phyloP scores from a whole-genome alignment of 176 grass and related monocot species.

The Ensete ventricosum region DNA sequence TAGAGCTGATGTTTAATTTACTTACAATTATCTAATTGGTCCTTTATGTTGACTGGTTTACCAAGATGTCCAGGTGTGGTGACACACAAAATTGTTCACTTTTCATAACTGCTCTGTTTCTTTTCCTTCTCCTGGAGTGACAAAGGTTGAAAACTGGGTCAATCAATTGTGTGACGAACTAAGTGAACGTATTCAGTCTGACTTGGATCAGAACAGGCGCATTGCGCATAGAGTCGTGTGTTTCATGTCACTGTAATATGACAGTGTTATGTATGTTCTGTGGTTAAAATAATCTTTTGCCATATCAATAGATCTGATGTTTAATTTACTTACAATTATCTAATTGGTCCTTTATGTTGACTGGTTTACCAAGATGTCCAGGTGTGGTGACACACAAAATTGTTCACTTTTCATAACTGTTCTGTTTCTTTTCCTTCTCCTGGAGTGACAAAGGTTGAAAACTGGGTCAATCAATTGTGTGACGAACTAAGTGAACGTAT shows the following conservation, averaged over 20 bases:
- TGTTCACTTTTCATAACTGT: background rate
- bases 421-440: background rate
- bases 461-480: too few species aligned
- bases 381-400: background rate
- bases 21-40: background rate
- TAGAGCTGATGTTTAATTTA: background rate
- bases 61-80: background rate
- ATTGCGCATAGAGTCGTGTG: slow-evolving; percentile 33
- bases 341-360: background rate
- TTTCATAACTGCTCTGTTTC: background rate
- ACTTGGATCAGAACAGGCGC: slow-evolving; percentile 83
- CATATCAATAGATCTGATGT: background rate
- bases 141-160: slow-evolving; percentile 68
- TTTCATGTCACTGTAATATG: background rate
- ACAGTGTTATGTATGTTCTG: background rate
- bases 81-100: background rate
- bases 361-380: background rate
- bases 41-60: background rate
- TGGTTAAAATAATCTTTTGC: background rate
- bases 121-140: background rate
- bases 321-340: background rate
- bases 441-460: too few species aligned
- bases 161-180: slow-evolving; percentile 88
- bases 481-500: too few species aligned
- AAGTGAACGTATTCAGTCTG: slow-evolving; percentile 76